Percentiles rank a stretch among this genome's conserved stretches.
Evolutionary conservation across 2,329 filamentous ascomycete species (phyloP).

Genomic region (Lojkania enalia): DNA sequence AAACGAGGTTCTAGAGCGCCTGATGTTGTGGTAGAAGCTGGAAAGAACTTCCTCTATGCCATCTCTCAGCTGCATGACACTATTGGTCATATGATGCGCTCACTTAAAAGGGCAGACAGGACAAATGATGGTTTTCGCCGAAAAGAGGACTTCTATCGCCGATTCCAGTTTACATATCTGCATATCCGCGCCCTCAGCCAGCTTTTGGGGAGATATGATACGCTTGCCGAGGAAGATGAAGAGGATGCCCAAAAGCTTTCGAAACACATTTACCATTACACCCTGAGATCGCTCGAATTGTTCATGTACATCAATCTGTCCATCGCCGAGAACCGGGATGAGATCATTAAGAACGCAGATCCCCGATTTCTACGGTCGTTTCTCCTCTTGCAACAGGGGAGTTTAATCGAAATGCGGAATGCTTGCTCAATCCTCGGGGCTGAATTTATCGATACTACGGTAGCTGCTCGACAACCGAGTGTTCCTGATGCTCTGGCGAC

Average conservation of each 20-base stretch:
- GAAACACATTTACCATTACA: conserved; percentile 38
- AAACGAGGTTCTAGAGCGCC: conserved; percentile 52
- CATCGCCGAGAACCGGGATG: conserved; percentile 43
- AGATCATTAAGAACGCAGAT: conserved; percentile 60
- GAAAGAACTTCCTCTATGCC: conserved; percentile 59
- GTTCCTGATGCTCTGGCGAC: conserved; percentile 28
- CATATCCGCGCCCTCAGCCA: conserved; percentile 61
- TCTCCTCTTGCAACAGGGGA: conserved; percentile 62
- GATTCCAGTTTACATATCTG: conserved; percentile 59
- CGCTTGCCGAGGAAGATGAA: conserved; percentile 54
- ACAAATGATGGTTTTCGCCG: conserved; percentile 48
- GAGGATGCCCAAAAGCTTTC: conserved; percentile 48
- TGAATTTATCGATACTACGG: conserved; percentile 36
- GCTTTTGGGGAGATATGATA: conserved; percentile 55
- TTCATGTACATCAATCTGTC: conserved; percentile 43
- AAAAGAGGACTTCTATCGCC: conserved; percentile 54
- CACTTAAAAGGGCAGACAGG: conserved; percentile 42
- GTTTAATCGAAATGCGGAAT: conserved; percentile 62
- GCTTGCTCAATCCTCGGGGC: conserved; percentile 57
- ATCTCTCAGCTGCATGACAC: conserved; percentile 54
- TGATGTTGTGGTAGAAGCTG: conserved; percentile 58
- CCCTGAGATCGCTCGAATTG: conserved; percentile 40
- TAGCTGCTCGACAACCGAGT: conserved; percentile 25
- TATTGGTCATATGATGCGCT: conserved; percentile 41
- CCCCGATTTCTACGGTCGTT: conserved; percentile 61